Evolutionary conservation across 352 stramenopile genomes (phyloP).

Genomic region (Pythium brachiatum): DNA sequence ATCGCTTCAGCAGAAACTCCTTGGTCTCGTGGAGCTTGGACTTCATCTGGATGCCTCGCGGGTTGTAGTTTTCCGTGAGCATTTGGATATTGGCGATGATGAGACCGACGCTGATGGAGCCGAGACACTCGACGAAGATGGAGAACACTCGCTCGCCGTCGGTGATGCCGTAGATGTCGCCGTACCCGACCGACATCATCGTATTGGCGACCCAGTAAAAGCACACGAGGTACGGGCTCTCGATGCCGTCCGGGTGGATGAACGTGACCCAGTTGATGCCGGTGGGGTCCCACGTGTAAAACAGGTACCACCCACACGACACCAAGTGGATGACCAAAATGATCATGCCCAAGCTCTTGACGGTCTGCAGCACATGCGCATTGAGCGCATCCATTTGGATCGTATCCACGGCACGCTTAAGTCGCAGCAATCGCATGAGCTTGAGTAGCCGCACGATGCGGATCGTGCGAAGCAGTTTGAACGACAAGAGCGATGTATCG

Average conservation of each 20-base stretch:
- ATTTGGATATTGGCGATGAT: constrained; percentile 93
- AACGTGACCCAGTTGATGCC: constrained; percentile 72
- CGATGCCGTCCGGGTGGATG: constrained; percentile 38
- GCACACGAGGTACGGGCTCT: constrained; percentile 81
- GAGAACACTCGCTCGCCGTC: constrained; percentile 80
- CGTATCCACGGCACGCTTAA: constrained; percentile 59
- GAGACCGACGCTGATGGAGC: constrained; percentile 87
- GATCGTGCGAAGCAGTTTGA: constrained; percentile 76
- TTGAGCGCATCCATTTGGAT: constrained; percentile 79
- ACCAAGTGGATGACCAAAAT: constrained; percentile 80
- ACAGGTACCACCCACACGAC: constrained; percentile 76
- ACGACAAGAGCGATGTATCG: constrained; percentile 51
- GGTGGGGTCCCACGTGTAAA: constrained; percentile 76
- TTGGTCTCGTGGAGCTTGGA: constrained; percentile 78
- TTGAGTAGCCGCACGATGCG: constrained; percentile 72
- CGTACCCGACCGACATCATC: constrained; percentile 93
- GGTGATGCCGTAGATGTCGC: constrained; percentile 85
- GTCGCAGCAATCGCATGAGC: constrained; percentile 62
- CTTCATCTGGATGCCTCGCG: constrained; percentile 65
- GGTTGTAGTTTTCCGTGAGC: constrained; percentile 91
- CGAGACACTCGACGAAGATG: constrained; percentile 81
- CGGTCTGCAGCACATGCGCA: constrained; percentile 68
- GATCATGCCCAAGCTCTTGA: constrained; percentile 67
- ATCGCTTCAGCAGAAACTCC: constrained; percentile 70
- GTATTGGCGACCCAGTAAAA: constrained; percentile 94